Conservation (phyloP, 768 basidiomycete genomes). For the Rhodotorula paludigena region DNA sequence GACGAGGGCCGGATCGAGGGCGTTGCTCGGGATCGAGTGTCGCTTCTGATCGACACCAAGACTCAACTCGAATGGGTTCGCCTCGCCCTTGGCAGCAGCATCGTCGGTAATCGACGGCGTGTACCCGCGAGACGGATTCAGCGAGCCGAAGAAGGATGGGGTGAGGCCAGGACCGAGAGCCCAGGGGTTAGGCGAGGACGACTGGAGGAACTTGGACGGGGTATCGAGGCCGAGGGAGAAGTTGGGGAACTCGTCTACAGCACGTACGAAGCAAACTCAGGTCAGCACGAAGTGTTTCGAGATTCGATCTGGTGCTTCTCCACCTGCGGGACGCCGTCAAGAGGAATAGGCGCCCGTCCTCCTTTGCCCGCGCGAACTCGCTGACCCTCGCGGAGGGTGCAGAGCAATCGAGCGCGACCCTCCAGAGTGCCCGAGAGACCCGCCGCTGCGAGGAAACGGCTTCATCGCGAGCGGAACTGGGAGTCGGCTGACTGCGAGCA, state of each 20-base stretch:
- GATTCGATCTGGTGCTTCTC: background rate
- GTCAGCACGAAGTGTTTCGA: background rate
- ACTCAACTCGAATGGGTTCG: constrained; percentile 34
- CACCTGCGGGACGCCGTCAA: background rate
- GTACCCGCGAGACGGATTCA: constrained; percentile 10
- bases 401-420: no score
- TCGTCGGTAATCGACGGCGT: constrained; percentile 17
- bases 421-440: no score
- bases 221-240: constrained; percentile 27
- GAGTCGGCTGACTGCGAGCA: no score
- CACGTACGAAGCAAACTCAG: no score
- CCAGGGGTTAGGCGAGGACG: background rate
- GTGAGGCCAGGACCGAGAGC: constrained; percentile 8
- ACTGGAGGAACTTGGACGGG: constrained; percentile 13
- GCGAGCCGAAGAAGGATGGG: constrained; percentile 22
- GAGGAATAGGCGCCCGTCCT: background rate
- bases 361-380: no score
- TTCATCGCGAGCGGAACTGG: background rate
- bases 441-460: no score
- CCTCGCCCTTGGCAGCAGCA: background rate
- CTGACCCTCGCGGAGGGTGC: no score
- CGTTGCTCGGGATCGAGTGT: background rate
- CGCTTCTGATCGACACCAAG: constrained; percentile 6
- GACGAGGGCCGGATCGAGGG: background rate
- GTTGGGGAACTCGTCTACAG: constrained; percentile 1